Percentiles rank a stretch among this genome's conserved stretches.
Conservation (phyloP, 768 basidiomycete genomes). For the Termitomyces sp. region DNA sequence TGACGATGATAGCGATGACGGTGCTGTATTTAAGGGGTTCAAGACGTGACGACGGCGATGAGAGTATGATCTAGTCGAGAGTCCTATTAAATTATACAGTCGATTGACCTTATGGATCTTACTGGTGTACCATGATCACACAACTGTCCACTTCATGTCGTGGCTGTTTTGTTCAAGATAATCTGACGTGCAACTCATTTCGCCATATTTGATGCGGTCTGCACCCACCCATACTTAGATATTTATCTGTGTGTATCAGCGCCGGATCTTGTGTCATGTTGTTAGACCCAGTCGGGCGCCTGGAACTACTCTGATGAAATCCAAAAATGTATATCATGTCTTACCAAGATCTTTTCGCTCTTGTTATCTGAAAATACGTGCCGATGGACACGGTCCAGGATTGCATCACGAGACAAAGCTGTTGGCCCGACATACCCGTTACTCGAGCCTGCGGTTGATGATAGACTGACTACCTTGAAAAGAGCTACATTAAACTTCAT, state of each 20-base stretch:
- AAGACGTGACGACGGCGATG: constrained; percentile 19
- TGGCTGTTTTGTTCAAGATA: background rate
- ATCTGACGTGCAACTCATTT: background rate
- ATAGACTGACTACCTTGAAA: background rate
- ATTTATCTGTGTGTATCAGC: no score
- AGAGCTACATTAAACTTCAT: background rate
- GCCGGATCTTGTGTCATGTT: background rate
- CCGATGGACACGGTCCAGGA: background rate
- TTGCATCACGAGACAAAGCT: background rate
- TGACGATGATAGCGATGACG: constrained; percentile 71
- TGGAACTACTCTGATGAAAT: background rate
- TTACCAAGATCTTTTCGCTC: background rate
- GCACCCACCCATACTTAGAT: no score
- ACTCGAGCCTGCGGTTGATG: background rate
- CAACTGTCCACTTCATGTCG: background rate
- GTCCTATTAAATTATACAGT: background rate
- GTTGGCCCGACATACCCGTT: background rate
- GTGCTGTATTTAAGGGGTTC: constrained; percentile 65
- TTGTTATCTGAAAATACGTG: background rate
- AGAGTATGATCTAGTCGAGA: background rate
- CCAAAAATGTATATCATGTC: no score
- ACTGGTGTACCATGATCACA: background rate
- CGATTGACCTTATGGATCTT: background rate
- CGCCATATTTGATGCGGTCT: background rate
- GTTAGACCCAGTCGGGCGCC: background rate